These are phyloP conservation scores for Leishmania aethiopica DNA, from an alignment of 208 protist species.

Conservation along the genomic window DNA sequence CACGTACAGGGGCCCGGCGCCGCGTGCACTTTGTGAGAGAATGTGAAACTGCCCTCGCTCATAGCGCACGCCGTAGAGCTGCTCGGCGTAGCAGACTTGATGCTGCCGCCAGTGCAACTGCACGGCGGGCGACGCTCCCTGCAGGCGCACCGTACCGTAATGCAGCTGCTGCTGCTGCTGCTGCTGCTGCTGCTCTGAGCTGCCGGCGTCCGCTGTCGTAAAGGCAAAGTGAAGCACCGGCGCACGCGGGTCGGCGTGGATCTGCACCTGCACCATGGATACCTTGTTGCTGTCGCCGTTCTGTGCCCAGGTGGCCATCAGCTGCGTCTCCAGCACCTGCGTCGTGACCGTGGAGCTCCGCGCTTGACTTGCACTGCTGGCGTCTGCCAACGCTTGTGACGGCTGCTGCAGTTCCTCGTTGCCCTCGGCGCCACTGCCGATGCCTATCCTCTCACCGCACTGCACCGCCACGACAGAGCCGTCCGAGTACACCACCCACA, in stretches of 20 bases:
- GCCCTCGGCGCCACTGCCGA: background rate
- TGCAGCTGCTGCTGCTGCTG: conserved; percentile 6
- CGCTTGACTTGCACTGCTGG: background rate
- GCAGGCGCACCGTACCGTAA: conserved; percentile 39
- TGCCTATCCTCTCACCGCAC: conserved; percentile 4
- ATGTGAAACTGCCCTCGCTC: conserved; percentile 52
- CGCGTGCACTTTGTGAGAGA: conserved; percentile 54
- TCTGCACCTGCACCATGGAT: conserved; percentile 7
- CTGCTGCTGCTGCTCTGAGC: background rate
- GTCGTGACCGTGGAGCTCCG: background rate
- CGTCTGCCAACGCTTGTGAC: background rate
- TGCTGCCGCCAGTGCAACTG: conserved; percentile 24
- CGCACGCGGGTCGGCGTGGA: conserved; percentile 32
- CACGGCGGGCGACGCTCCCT: background rate
- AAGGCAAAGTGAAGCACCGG: conserved; percentile 35
- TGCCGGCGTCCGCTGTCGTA: conserved; percentile 6
- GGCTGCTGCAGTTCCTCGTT: conserved; percentile 14
- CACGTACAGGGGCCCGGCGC: conserved; percentile 52
- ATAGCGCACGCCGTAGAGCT: conserved; percentile 47
- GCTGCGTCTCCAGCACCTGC: conserved; percentile 11
- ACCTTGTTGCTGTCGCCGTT: background rate
- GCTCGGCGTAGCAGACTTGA: conserved; percentile 29
- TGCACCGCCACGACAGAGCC: conserved; percentile 34
- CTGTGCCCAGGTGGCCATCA: background rate
- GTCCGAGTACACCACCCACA: conserved; percentile 72